A percentile compares a stretch with the other conserved stretches of the same genome.
These are phyloP conservation scores for Trichoderma polysporum DNA, from an alignment of 2,329 filamentous ascomycete species.

Conservation along the genomic window DNA sequence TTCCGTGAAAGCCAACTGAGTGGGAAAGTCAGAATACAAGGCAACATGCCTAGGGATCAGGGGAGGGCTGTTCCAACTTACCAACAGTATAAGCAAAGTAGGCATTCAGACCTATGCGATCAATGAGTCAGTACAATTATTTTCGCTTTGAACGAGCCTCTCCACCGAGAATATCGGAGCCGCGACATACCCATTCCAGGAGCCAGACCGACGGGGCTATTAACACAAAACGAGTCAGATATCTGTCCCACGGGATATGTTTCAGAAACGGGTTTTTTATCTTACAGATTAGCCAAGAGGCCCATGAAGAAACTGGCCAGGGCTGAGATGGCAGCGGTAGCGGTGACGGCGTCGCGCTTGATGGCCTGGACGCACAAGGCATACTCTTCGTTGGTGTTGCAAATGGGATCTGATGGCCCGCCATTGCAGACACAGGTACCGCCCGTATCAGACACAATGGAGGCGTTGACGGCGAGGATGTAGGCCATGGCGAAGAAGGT, in stretches of 20 bases:
- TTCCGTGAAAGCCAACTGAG: conserved; percentile 70
- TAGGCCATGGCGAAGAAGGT: conserved; percentile 69
- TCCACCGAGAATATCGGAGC: not conserved
- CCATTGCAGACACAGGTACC: conserved; percentile 73
- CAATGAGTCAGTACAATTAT: conserved; percentile 15
- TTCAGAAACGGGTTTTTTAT: not conserved
- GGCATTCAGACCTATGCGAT: conserved; percentile 63
- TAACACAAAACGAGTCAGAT: not conserved
- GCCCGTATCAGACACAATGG: conserved; percentile 61
- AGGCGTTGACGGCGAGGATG: conserved; percentile 55
- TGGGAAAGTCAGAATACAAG: not conserved
- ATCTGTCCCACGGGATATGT: not conserved
- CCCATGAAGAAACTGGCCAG: conserved; percentile 83
- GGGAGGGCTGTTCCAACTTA: conserved; percentile 23
- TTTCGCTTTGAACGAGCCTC: too few species aligned
- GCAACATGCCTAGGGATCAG: not conserved
- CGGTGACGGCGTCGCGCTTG: conserved; percentile 78
- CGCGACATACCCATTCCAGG: conserved; percentile 43
- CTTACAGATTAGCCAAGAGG: conserved; percentile 70
- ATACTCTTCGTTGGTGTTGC: conserved; percentile 57
- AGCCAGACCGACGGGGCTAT: conserved; percentile 40
- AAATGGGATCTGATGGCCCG: conserved; percentile 51
- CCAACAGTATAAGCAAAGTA: conserved; percentile 74
- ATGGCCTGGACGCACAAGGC: conserved; percentile 61
- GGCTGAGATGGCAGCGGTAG: conserved; percentile 78